A percentile compares a stretch with the other conserved stretches of the same genome.
These are phyloP conservation scores for Letharia lupina DNA, from an alignment of 495 filamentous ascomycete species.

Conservation along the genomic window DNA sequence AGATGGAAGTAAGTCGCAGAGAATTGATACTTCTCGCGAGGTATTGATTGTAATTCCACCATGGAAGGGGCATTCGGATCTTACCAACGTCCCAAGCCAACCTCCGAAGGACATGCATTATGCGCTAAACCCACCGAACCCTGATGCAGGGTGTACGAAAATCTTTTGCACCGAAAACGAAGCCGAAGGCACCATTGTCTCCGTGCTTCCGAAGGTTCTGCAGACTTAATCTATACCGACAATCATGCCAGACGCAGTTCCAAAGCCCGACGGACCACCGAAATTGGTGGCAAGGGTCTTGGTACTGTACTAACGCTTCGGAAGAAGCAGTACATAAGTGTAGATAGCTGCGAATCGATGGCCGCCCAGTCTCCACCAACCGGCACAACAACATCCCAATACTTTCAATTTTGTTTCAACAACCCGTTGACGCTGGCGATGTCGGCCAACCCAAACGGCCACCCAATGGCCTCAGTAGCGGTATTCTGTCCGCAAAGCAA, in stretches of 20 bases:
- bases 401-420: conserved; percentile 1
- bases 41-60: background rate
- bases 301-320: background rate
- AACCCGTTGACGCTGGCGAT: conserved; percentile 4
- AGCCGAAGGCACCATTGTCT: background rate
- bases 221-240: background rate
- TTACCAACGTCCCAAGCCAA: background rate
- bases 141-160: too few species aligned
- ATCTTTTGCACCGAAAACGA: conserved; percentile 5
- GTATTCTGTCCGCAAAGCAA: conserved; percentile 23
- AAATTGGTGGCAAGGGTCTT: background rate
- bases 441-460: background rate
- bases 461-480: conserved; percentile 14
- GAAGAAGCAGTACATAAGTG: background rate
- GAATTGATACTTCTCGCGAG: background rate
- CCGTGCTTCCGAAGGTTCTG: background rate
- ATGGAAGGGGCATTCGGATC: background rate
- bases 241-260: background rate
- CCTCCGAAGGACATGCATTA: conserved; percentile 2
- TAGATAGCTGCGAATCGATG: background rate
- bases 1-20: background rate
- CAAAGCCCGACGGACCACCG: background rate
- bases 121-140: background rate
- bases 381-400: background rate
- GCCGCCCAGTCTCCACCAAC: background rate